Evolutionary conservation across 164 flowering plant species (phyloP).

Genomic region (Vitis labrusca): DNA sequence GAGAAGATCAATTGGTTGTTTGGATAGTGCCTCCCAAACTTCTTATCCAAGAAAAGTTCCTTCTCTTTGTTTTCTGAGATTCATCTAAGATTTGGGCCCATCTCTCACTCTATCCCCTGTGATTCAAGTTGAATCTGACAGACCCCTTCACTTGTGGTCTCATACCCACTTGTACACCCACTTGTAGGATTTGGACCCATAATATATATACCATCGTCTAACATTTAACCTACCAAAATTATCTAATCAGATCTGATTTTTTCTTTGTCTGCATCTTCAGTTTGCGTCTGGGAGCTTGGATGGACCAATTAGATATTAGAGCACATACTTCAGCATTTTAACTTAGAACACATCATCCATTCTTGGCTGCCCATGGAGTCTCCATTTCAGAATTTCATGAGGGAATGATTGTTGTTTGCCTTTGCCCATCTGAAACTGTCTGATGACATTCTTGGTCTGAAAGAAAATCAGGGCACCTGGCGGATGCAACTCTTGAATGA

Average conservation of each 20-base stretch:
- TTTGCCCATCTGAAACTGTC: neutral
- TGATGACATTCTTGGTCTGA: too few species aligned
- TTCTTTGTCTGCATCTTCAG: slow-evolving; percentile 36
- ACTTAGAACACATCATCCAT: slow-evolving; percentile 2
- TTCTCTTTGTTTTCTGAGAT: too few species aligned
- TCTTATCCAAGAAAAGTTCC: too few species aligned
- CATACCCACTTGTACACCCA: neutral
- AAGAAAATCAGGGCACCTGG: too few species aligned
- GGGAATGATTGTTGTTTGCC: neutral
- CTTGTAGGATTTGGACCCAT: neutral
- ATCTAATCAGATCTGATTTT: neutral
- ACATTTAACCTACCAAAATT: neutral
- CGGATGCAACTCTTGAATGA: too few species aligned
- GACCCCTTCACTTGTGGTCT: neutral
- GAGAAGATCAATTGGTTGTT: too few species aligned
- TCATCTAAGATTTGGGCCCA: too few species aligned
- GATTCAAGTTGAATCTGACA: too few species aligned
- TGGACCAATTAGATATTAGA: slow-evolving; percentile 84
- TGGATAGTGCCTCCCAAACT: too few species aligned
- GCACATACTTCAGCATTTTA: neutral
- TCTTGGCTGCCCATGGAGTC: neutral
- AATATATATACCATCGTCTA: neutral
- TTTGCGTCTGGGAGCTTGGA: slow-evolving; percentile 97
- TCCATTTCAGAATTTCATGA: neutral
- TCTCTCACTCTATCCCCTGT: too few species aligned